These are phyloP conservation scores for Powellomyces hirtus DNA, from an alignment of 192 early-diverging fungal species.

Conservation along the genomic window DNA sequence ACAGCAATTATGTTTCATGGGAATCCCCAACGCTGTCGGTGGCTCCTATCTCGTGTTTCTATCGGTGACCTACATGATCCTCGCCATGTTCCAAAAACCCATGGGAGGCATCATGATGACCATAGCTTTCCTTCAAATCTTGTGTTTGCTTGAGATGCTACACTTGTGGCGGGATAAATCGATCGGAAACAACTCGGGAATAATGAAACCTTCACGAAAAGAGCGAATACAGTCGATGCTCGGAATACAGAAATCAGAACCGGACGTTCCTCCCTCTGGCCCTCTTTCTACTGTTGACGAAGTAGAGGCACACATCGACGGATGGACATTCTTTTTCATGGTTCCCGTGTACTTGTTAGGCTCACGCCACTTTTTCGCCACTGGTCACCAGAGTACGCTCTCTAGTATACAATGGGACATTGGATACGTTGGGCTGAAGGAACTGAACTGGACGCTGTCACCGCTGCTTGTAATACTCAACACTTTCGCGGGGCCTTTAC, in stretches of 20 bases:
- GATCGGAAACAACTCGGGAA: neutral
- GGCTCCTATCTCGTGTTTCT: constrained; percentile 63
- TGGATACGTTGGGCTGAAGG: constrained; percentile 79
- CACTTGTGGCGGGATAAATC: constrained; percentile 33
- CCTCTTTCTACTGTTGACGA: no score
- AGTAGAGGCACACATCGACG: neutral
- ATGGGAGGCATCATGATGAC: constrained; percentile 64
- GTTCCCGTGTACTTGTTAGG: constrained; percentile 45
- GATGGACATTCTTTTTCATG: constrained; percentile 31
- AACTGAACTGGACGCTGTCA: constrained; percentile 69
- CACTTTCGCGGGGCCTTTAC: constrained; percentile 59
- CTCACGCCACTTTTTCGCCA: constrained; percentile 76
- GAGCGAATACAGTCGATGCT: neutral
- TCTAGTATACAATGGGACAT: constrained; percentile 89
- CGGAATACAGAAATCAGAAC: neutral
- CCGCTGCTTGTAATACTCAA: constrained; percentile 74
- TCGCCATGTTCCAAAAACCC: constrained; percentile 75
- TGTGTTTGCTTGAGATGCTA: constrained; percentile 36
- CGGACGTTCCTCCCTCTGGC: neutral
- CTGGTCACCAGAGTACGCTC: constrained; percentile 89
- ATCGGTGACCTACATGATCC: constrained; percentile 51
- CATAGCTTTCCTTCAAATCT: constrained; percentile 34
- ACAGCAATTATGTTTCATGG: constrained; percentile 39
- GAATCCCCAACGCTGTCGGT: constrained; percentile 68
- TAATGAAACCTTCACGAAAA: no score